Evolutionary conservation across 2,329 filamentous ascomycete species (phyloP), one percentile per base, ranked within the genome.

Genomic region (Penicillium sp.): DNA sequence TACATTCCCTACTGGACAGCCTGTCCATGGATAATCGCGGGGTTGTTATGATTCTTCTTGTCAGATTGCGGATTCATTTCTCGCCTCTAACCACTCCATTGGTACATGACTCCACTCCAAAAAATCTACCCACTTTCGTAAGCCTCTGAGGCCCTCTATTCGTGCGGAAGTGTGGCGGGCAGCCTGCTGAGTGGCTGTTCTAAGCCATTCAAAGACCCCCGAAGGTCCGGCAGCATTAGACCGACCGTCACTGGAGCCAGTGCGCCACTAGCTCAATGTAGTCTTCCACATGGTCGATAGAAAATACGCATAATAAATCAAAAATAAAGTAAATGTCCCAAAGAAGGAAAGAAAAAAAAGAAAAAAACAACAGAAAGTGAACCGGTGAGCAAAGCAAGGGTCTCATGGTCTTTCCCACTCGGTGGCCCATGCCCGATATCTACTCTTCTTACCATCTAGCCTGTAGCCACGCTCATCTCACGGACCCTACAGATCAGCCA

Each of bases 141-240:
- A 51, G 48, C 51, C 45, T 49, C 47, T 50, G 45, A 53, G 5
- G 23, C 42, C 49, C 54, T 42, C 50, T 49, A 58, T 52, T 54
- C 36, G 39, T 38, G 44, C 43, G 52, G 53, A 50, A 53, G 47
- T 56, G 60, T 65, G 60, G 63, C 61, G 59, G 64, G 59, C 61
- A 65, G 61, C 50, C 34, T 49, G 58, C 65, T 66, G 61, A 65
- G 61, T 65, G 64, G 61, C 59, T 63, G 53, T 12, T 39, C 36
- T 16, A 1, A 39, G 18, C 45, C 53, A 51, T 49, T 45, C 41
- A 56, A 60, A 58, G 58, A 41, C 45, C 47, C 56, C 56, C 60
- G 57, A 59, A 59, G 63, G 63, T 63, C 65, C 62, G 59, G 63
- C 62, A 57, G 62, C 60, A 58, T 63, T 56, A 57, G 51, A 34